Conservation (phyloP, 768 basidiomycete genomes). For the Rhodocollybia butyracea region DNA sequence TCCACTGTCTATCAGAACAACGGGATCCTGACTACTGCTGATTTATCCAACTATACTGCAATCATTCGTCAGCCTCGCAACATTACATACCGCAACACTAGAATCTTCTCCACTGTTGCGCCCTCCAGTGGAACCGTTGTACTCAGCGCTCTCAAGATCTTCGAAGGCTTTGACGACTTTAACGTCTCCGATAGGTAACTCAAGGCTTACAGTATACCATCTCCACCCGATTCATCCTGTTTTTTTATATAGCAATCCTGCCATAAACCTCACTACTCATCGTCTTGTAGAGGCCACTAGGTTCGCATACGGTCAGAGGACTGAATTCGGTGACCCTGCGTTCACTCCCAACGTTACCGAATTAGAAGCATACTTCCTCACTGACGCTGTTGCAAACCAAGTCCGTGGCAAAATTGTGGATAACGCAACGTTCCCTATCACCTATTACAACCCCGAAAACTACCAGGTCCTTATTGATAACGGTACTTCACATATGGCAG, state of each 20-base stretch:
- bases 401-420: constrained; percentile 23
- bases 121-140: constrained; percentile 33
- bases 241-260: constrained; percentile 14
- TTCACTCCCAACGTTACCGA: constrained; percentile 34
- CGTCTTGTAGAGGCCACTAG: constrained; percentile 29
- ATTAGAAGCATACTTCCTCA: constrained; percentile 27
- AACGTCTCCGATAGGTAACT: constrained; percentile 10
- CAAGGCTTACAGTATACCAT: neutral
- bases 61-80: constrained; percentile 20
- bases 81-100: constrained; percentile 23
- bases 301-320: constrained; percentile 33
- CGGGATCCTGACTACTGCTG: constrained; percentile 16
- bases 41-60: constrained; percentile 15
- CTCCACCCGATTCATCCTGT: neutral
- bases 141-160: constrained; percentile 31
- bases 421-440: constrained; percentile 22
- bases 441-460: constrained; percentile 29
- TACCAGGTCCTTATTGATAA: constrained; percentile 26
- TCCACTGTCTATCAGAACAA: constrained; percentile 11
- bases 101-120: constrained; percentile 33
- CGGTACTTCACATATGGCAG: constrained; percentile 35
- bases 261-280: constrained; percentile 30
- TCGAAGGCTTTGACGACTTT: constrained; percentile 27
- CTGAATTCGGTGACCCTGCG: constrained; percentile 31
- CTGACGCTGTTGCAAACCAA: constrained; percentile 18